A percentile compares a stretch with the other conserved stretches of the same genome.
Conservation (phyloP, 306 rosid species). For the Erythrophleum fordii region DNA sequence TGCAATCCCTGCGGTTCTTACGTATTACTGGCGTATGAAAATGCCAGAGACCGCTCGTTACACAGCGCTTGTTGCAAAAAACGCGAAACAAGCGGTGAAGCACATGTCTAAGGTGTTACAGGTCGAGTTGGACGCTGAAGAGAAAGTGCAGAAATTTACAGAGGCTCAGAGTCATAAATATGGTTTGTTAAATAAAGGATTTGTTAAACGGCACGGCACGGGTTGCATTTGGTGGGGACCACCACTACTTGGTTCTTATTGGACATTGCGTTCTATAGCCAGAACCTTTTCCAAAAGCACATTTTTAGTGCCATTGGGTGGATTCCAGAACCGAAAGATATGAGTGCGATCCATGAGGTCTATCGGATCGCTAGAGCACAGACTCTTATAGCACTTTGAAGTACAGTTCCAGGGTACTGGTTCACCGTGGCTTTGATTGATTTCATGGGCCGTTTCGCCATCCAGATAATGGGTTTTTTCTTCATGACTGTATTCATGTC, state of each 20-base stretch:
- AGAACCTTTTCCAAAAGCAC: too few species aligned
- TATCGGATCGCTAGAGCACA: not conserved
- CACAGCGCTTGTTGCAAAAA: not conserved
- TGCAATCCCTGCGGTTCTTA: not conserved
- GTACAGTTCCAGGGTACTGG: not conserved
- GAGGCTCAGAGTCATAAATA: not conserved
- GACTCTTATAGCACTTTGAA: not conserved
- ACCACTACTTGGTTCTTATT: not conserved
- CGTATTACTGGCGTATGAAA: not conserved
- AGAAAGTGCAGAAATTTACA: not conserved
- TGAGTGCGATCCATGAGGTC: not conserved
- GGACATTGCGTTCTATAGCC: too few species aligned
- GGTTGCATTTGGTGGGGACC: not conserved
- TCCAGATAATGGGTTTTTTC: too few species aligned
- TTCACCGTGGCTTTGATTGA: not conserved
- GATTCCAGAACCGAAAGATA: too few species aligned
- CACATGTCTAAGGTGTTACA: not conserved
- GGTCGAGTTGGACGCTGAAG: not conserved
- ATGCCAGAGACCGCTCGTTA: not conserved
- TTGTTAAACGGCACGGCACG: not conserved
- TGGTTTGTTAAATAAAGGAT: not conserved
- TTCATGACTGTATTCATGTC: too few species aligned
- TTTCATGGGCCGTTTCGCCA: not conserved
- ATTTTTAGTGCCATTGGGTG: too few species aligned
- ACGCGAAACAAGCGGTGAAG: not conserved